Conservation (phyloP, 2,329 filamentous ascomycete species). For the Emericellopsis cladophorae region DNA sequence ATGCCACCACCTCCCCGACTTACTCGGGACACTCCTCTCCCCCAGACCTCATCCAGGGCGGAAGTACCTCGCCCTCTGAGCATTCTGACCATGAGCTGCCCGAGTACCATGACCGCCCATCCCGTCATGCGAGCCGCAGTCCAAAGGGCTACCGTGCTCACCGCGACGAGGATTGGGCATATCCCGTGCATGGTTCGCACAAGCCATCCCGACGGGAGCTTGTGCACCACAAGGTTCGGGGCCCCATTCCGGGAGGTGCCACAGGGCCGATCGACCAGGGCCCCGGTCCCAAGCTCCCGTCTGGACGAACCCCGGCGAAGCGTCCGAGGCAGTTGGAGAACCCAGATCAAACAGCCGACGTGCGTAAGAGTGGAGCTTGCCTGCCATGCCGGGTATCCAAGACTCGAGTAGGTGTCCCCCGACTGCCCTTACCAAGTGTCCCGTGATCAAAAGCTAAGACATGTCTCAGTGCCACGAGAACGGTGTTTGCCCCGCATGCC, state of each 20-base stretch:
- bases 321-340: constrained; percentile 22
- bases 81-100: constrained; percentile 21
- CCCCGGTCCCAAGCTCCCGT: background rate
- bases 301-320: constrained; percentile 15
- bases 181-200: constrained; percentile 19
- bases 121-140: constrained; percentile 15
- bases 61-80: constrained; percentile 26
- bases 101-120: constrained; percentile 16
- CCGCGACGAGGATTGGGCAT: constrained; percentile 25
- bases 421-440: background rate
- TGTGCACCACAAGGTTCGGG: no score
- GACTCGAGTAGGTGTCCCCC: constrained; percentile 26
- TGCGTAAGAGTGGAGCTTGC: constrained; percentile 35
- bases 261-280: background rate
- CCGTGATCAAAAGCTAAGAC: constrained; percentile 12
- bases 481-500: constrained; percentile 27
- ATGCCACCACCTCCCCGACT: constrained; percentile 19
- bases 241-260: background rate
- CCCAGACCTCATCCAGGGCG: constrained; percentile 21
- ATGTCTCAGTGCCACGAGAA: constrained; percentile 22
- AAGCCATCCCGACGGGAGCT: constrained; percentile 9
- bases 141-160: constrained; percentile 21
- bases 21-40: constrained; percentile 22
- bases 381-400: constrained; percentile 34
- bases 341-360: constrained; percentile 31